Conservation (phyloP, 352 stramenopile species). For the Globisporangium parvum region DNA sequence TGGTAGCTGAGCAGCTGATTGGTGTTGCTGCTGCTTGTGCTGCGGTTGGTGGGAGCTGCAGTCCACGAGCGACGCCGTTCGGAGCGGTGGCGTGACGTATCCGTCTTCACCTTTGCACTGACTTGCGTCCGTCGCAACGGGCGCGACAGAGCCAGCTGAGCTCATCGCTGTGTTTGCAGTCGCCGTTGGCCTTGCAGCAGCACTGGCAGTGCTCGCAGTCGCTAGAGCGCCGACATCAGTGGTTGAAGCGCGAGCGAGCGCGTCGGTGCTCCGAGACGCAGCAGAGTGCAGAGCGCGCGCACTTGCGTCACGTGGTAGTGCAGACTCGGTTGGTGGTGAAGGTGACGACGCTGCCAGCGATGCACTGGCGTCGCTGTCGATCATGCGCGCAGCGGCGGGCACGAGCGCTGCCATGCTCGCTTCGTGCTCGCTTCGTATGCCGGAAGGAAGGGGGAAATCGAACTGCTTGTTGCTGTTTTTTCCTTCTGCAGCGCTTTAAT, state of each 20-base stretch:
- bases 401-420: no score
- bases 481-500: no score
- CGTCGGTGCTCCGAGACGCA: neutral
- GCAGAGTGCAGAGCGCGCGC: no score
- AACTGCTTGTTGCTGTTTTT: no score
- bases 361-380: no score
- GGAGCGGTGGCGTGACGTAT: slow-evolving; percentile 13
- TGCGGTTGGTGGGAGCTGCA: neutral
- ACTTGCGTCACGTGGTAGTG: no score
- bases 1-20: neutral
- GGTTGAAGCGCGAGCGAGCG: neutral
- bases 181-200: neutral
- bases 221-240: neutral
- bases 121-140: neutral
- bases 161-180: neutral
- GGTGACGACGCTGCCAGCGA: no score
- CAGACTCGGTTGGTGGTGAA: no score
- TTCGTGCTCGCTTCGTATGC: no score
- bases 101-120: slow-evolving; percentile 3
- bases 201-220: neutral
- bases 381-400: no score
- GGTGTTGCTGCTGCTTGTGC: neutral
- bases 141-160: no score
- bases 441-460: no score
- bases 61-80: slow-evolving; percentile 3